These are phyloP conservation scores for Luvunga scandens DNA, from an alignment of 345 rosid species.

Conservation along the genomic window DNA sequence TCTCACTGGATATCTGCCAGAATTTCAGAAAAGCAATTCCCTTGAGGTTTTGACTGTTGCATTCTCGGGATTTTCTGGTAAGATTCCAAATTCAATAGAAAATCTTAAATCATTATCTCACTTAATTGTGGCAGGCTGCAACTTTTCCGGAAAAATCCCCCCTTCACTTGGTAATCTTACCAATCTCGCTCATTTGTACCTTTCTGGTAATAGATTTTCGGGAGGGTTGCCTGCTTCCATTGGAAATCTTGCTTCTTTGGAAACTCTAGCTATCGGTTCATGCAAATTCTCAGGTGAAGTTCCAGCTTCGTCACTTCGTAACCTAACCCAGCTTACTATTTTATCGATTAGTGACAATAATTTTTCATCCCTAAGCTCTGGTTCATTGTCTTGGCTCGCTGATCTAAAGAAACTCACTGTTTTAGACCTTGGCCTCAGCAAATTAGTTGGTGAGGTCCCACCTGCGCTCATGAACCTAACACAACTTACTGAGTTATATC, in stretches of 20 bases:
- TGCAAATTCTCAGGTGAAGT: not conserved
- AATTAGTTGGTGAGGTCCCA: slow-evolving; percentile 3
- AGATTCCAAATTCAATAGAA: not conserved
- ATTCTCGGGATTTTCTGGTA: not conserved
- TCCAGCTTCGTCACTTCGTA: not conserved
- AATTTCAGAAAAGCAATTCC: not conserved
- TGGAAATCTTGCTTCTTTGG: no score
- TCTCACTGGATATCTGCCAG: not conserved
- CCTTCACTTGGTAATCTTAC: no score
- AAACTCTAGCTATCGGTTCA: no score
- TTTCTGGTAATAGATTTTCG: no score
- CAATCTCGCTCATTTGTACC: no score
- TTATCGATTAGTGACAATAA: not conserved
- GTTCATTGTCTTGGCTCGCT: not conserved
- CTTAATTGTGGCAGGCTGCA: not conserved
- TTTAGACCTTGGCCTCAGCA: not conserved
- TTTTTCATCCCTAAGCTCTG: not conserved
- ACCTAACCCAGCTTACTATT: not conserved
- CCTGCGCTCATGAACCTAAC: slow-evolving; percentile 3
- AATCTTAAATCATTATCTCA: not conserved
- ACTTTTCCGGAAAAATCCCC: no score
- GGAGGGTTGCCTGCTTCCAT: no score
- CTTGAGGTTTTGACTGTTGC: not conserved
- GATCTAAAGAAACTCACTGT: not conserved
- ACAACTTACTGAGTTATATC: not conserved